Conservation (phyloP, 495 filamentous ascomycete species). For the Neurospora intermedia region DNA sequence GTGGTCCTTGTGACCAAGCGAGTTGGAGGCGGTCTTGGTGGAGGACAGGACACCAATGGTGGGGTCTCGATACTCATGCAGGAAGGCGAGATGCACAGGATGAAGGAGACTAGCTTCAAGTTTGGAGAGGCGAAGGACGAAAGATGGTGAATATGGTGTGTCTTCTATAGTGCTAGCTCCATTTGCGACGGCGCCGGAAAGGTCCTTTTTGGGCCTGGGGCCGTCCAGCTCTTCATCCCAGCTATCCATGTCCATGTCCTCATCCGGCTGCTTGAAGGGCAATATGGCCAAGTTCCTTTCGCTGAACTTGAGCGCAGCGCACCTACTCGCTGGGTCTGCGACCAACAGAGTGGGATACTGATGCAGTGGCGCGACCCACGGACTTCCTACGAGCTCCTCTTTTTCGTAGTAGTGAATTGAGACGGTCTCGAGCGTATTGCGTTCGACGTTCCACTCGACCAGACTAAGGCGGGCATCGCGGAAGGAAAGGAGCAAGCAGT, state of each 20-base stretch:
- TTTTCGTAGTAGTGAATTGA: slow-evolving; percentile 98
- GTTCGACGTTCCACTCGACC: slow-evolving; percentile 87
- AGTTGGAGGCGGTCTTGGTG: slow-evolving; percentile 54
- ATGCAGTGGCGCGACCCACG: slow-evolving; percentile 61
- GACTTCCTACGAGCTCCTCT: slow-evolving; percentile 68
- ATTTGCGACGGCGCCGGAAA: slow-evolving; percentile 37
- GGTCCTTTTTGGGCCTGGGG: slow-evolving; percentile 35
- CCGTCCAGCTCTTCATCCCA: slow-evolving; percentile 72
- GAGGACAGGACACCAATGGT: slow-evolving; percentile 92
- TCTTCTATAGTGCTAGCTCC: slow-evolving; percentile 45
- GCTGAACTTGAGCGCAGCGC: slow-evolving; percentile 88
- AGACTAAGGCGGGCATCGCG: slow-evolving; percentile 86
- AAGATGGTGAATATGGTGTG: slow-evolving; percentile 81
- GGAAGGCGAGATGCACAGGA: slow-evolving; percentile 83
- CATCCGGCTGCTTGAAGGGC: slow-evolving; percentile 85
- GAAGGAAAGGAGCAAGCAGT: slow-evolving; percentile 73
- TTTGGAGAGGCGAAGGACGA: slow-evolving; percentile 74
- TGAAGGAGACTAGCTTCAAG: slow-evolving; percentile 79
- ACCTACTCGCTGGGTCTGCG: slow-evolving; percentile 84
- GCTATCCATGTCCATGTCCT: slow-evolving; percentile 77
- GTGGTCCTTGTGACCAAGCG: slow-evolving; percentile 75
- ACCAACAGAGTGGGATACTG: slow-evolving; percentile 66
- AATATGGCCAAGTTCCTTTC: slow-evolving; percentile 80
- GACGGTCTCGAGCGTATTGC: slow-evolving; percentile 65
- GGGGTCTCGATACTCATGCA: slow-evolving; percentile 94